These are phyloP conservation scores for Aspergillus sp. DNA, from an alignment of 2,329 filamentous ascomycete species.

Conservation along the genomic window DNA sequence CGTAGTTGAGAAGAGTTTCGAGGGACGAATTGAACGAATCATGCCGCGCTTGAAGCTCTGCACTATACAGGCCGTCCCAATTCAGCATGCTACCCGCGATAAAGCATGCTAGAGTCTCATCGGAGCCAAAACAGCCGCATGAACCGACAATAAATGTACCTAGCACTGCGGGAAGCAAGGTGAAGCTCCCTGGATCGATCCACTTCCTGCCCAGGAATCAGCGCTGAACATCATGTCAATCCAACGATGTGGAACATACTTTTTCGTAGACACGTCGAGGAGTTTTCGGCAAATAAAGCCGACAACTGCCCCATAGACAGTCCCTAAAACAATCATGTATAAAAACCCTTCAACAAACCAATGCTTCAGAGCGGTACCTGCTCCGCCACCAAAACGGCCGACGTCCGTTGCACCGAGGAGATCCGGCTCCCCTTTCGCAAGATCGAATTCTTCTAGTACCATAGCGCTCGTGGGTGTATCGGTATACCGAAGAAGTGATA, in stretches of 20 bases:
- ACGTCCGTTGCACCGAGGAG: slow-evolving; percentile 40
- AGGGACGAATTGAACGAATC: slow-evolving; percentile 62
- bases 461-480: slow-evolving; percentile 30
- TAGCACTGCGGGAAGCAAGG: slow-evolving; percentile 53
- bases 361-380: slow-evolving; percentile 53
- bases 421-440: slow-evolving; percentile 23
- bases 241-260: slow-evolving; percentile 16
- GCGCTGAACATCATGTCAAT: not conserved
- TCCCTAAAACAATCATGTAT: slow-evolving; percentile 58
- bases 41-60: slow-evolving; percentile 56
- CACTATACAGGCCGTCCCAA: slow-evolving; percentile 62
- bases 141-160: slow-evolving; percentile 60
- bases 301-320: slow-evolving; percentile 53
- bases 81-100: slow-evolving; percentile 60
- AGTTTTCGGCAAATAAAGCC: slow-evolving; percentile 51
- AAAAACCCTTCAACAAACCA: slow-evolving; percentile 63
- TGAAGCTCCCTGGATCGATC: slow-evolving; percentile 57
- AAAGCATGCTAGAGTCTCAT: slow-evolving; percentile 63
- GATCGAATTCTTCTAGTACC: slow-evolving; percentile 19
- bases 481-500: slow-evolving; percentile 57
- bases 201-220: slow-evolving; percentile 42
- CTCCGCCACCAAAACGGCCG: slow-evolving; percentile 54
- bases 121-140: slow-evolving; percentile 57
- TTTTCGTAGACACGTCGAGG: slow-evolving; percentile 42
- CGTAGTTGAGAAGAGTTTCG: slow-evolving; percentile 61